Base-by-base conservation (phyloP, 768 basidiomycete genomes). In the Clavulina sp. region DNA sequence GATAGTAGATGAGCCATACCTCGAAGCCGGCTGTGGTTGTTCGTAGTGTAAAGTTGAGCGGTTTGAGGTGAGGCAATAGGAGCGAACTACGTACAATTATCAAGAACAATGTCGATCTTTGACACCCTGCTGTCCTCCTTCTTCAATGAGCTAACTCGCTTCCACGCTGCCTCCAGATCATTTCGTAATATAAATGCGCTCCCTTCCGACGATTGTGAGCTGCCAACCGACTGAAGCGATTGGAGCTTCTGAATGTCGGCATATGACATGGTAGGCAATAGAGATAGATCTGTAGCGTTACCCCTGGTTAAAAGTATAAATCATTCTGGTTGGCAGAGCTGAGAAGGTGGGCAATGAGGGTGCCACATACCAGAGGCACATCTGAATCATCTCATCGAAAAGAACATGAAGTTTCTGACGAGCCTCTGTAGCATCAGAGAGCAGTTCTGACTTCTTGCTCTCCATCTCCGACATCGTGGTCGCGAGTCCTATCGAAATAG, bases 201-300 rank as follows among this genome's bases (percentile, higher is more conserved):
- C n/a, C 86, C 73, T 4, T 78, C 81, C 13, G 73, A 73, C 59
- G 86, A 86, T 0, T 84, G 81, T n/a, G 82, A 80, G 50, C 74
- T 76, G 3, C 82, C 86, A 2, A 88, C 84, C 0, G 76, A 67
- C 63, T 99, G 93, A 2, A 96, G 70, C 57, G 79, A 38, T 19
- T 38, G 34, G 26, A 49, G 28, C 7, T 23, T 26, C 16, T 81
- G 75, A 18, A 96, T 85, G 59, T 96, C 88, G 4, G 78, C 75
- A 29, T 80, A 75, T 0, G 84, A 79, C 51, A 95, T 66, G 58
- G 89, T 82, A 1, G 89, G 89, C 26, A 97, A 71, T 9, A 97
- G 76, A 0, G 88, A 92, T 3, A 96, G 71, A 64, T 99, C 93
- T 24, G 91, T 95, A 13, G 91, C 89, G 62, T 96, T 96, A 41